Conservation (phyloP, 345 rosid genomes). For the Camelina laxa region DNA sequence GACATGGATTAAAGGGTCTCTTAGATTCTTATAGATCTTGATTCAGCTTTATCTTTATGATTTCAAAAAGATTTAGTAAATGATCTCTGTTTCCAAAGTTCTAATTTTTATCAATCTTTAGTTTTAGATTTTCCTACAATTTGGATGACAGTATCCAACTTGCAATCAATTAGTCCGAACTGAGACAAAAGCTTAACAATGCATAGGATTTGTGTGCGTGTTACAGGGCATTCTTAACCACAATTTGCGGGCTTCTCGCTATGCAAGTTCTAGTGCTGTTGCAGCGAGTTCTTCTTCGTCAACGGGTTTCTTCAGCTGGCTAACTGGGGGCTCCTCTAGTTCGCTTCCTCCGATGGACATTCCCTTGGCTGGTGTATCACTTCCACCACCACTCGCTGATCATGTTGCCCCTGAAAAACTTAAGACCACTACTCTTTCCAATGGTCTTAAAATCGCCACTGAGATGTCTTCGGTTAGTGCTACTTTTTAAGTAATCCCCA, state of each 20-base stretch:
- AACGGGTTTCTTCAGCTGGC: slow-evolving; percentile 67
- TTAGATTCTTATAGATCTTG: slow-evolving; percentile 16
- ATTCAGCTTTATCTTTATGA: not conserved
- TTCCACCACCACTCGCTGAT: slow-evolving; percentile 76
- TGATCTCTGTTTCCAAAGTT: slow-evolving; percentile 13
- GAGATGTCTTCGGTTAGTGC: slow-evolving; percentile 58
- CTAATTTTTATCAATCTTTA: slow-evolving; percentile 1
- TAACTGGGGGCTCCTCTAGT: slow-evolving; percentile 56
- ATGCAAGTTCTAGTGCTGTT: slow-evolving; percentile 65
- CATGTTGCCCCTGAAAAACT: slow-evolving; percentile 63
- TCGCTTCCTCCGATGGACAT: slow-evolving; percentile 57
- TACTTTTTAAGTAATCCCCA: not conserved
- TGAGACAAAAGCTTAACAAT: slow-evolving; percentile 27
- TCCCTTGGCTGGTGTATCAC: slow-evolving; percentile 65
- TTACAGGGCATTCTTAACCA: slow-evolving; percentile 39
- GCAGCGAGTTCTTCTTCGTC: slow-evolving; percentile 54
- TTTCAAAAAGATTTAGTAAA: not conserved
- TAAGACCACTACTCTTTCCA: slow-evolving; percentile 64
- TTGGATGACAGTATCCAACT: slow-evolving; percentile 9
- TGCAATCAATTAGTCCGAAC: not conserved
- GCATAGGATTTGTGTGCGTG: not conserved
- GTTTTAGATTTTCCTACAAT: not conserved
- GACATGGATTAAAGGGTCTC: not conserved
- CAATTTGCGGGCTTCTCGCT: slow-evolving; percentile 41
- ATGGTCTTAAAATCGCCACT: slow-evolving; percentile 63